A percentile compares a stretch with the other conserved stretches of the same genome.
Conservation (phyloP, 2,329 filamentous ascomycete genomes). For the Aciculosporium take region DNA sequence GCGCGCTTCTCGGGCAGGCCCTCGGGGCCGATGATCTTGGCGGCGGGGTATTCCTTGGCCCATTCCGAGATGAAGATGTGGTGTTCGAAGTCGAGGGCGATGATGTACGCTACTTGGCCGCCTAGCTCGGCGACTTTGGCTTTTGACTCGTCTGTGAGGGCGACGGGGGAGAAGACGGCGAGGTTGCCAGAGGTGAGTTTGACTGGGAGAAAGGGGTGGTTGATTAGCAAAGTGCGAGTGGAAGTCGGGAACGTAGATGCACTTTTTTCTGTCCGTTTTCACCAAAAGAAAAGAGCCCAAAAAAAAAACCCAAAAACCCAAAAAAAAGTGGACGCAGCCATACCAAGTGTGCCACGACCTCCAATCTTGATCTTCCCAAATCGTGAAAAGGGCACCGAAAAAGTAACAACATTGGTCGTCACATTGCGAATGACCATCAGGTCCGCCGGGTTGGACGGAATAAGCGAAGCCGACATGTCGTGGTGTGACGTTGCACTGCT, state of each 20-base stretch:
- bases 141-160: constrained; percentile 61
- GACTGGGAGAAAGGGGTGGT: constrained; percentile 38
- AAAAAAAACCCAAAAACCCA: neutral
- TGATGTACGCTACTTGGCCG: constrained; percentile 65
- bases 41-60: constrained; percentile 63
- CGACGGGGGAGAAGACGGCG: constrained; percentile 84
- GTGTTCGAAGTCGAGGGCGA: constrained; percentile 82
- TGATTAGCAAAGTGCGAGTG: neutral
- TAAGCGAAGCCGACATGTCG: constrained; percentile 47
- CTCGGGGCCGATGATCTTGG: constrained; percentile 69
- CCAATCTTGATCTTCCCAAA: constrained; percentile 71
- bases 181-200: constrained; percentile 64
- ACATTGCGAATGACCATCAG: constrained; percentile 85
- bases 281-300: neutral
- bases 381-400: constrained; percentile 73
- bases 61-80: constrained; percentile 87
- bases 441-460: constrained; percentile 57
- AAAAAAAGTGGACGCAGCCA: constrained; percentile 12
- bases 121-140: constrained; percentile 49
- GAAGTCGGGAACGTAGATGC: neutral
- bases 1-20: constrained; percentile 73
- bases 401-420: constrained; percentile 62
- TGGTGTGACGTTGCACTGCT: constrained; percentile 8
- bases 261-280: too few species aligned
- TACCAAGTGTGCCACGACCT: constrained; percentile 74